Base-by-base conservation (phyloP, 2,329 filamentous ascomycete species). In the Aspergillus thermomutatus region DNA sequence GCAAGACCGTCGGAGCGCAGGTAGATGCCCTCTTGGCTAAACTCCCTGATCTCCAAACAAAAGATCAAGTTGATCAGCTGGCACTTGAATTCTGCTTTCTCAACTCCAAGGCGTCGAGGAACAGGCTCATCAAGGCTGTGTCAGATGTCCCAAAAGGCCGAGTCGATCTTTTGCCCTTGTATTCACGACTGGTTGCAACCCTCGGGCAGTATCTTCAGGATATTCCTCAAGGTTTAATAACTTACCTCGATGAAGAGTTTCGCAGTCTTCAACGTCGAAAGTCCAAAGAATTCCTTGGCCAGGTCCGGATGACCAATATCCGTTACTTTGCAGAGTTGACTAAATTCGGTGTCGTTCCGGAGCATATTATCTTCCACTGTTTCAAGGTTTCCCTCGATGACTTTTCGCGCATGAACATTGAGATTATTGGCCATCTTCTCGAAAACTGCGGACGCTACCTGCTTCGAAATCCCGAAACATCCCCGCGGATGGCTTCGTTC, bases 321-420 rank as follows among this genome's bases (percentile, higher is more conserved):
- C 90, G 95, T n/a, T 99, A 99, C 72, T 85, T 99, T 51, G 92
- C 94, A 7, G 94, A 99, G 75, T 78, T 99, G 69, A 99, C 94
- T 57, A 99, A 99, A 71, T 99, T 99, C 69, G 93, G 94, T 31
- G 91, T 97, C 31, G 94, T 99, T 8, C 94, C 95, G 0, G 94
- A 99, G 73, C 94, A 99, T 74, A 93, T 99, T 62, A 95, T 99
- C 53, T 99, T 99, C 70, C 94, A 99, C 70, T 99, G 94, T 71
- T 85, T 99, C 66, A 99, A 97, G 74, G 93, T 99, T 72, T 95
- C 93, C 64, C 79, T 99, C 27, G 94, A 99, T 67, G 94, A 99
- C 69, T 99, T 99, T 70, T 97, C 94, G 2, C 86, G 93, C 59
- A 97, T 97, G 90, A 99, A 99, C 69, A 97, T 99, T 61, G 95